Base-by-base conservation (phyloP, 202 grass and related monocot genomes). In the Schoenoplectus tabernaemontani region DNA sequence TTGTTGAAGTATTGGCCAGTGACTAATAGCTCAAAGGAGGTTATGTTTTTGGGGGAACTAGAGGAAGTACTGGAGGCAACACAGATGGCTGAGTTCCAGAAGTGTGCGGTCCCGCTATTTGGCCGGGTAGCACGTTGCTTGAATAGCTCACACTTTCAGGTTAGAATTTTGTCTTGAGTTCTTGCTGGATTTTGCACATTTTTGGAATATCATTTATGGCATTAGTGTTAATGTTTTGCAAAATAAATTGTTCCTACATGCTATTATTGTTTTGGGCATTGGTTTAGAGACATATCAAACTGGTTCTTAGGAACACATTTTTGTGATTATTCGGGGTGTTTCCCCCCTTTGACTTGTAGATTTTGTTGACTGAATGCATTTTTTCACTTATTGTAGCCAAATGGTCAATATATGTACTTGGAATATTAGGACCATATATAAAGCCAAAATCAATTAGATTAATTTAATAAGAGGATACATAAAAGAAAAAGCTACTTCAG, bases 1-100 rank as follows among this genome's bases (percentile, higher is more conserved):
- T 90, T 97, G 77, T 89, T 97, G 32, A 97, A 97, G 86, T 97
- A 94, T 84, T 97, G 95, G 95, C 95, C 95, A 56, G 82, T 97
- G 61, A 97, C 95, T 78, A 97, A 97, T 86, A 97, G 94, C 77
- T 87, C 91, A 82, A 97, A 97, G 86, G 94, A 97, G 80, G 94
- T 97, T 72, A 94, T 97, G 95, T 97, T 97, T 85, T 88, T 97
- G 82, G 84, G 95, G 48, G 95, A 97, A 85, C 83, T 97, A 68
- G 95, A 97, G 84, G 95, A 97, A 78, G 91, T 97, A 85, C 73
- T 97, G 83, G 91, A 97, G 82, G 89, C 95, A 64, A 94, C 91
- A 53, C 95, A 97, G 56, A 65, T 84, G 87, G 89, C 91, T 28
- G 95, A 97, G 70, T 97, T 97, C 72, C 95, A 97, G 79, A 84